Evolutionary conservation across 306 rosid genomes (phyloP).

Genomic region (Acacia confusa): DNA sequence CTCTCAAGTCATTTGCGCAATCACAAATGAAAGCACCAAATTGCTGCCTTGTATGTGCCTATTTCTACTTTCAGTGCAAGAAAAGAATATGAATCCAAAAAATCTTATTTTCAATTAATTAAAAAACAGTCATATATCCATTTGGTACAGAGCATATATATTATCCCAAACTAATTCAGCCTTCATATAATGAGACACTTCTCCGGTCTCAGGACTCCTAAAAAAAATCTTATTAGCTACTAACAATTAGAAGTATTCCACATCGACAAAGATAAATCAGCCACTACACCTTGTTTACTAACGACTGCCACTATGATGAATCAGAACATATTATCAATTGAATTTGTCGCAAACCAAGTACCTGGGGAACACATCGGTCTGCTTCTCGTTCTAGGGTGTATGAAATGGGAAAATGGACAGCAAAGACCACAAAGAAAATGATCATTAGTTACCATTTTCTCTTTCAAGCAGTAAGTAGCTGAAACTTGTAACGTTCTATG

Average conservation of each 20-base stretch:
- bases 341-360: slow-evolving; percentile 23
- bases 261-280: slow-evolving; percentile 14
- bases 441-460: slow-evolving; percentile 12
- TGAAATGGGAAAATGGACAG: slow-evolving; percentile 32
- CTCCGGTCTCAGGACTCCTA: background rate
- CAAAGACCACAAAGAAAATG: slow-evolving; percentile 14
- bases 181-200: background rate
- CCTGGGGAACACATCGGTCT: slow-evolving; percentile 13
- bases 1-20: slow-evolving; percentile 8
- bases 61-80: background rate
- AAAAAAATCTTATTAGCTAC: background rate
- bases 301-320: slow-evolving; percentile 30
- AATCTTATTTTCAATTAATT: background rate
- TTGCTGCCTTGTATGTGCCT: background rate
- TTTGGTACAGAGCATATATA: background rate
- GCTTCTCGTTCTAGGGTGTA: slow-evolving; percentile 40
- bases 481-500: slow-evolving; percentile 40
- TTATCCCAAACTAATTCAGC: background rate
- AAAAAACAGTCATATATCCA: background rate
- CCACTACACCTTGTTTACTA: slow-evolving; percentile 25
- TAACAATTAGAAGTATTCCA: slow-evolving; percentile 2
- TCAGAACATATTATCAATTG: slow-evolving; percentile 28
- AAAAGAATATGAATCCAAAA: background rate
- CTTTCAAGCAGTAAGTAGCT: slow-evolving; percentile 31
- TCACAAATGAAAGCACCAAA: slow-evolving; percentile 25